Base-by-base conservation (phyloP, 2,329 filamentous ascomycete genomes). In the Venturia pyrina region DNA sequence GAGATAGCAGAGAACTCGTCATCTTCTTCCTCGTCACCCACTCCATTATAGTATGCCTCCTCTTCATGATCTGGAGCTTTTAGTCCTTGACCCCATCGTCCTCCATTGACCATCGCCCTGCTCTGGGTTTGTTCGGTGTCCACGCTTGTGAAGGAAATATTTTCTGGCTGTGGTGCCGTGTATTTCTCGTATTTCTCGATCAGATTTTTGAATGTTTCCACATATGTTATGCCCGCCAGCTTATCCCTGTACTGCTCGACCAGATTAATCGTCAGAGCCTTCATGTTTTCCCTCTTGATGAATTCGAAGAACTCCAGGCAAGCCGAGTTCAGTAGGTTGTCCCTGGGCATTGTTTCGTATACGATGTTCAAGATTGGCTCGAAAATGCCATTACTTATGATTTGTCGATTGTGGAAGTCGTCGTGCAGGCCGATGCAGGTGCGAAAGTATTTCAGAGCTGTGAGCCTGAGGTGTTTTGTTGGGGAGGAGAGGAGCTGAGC, bases 241-340 rank as follows among this genome's bases (percentile, higher is more conserved):
- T 88, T 89, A 17, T 93, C 89, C 28, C 92, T 86, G 73, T 93
- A 92, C 64, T 89, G 90, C 70, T 91, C 89, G 13, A 96, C 91
- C 28, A 98, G 80, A 73, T 97, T 90, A 68, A 88, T 87, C 66
- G 96, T 87, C 60, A 97, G 81, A 17, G 89, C 86, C 75, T 92
- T 96, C 71, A 93, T 83, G 65, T 87, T 87, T 71, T 96, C 90
- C 73, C 80, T 78, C 74, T 88, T 91, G 71, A 98, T 90, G 72
- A 89, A 92, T 72, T 96, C 92, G 69, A 99, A 98, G 56, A 99
- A 85, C 73, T 99, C 95, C 11, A 98, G 82, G 71, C 91, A 96
- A 10, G 93, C 93, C 0, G 93, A 98, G 75, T 95, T 96, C 41
- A 98, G 82, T 3, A 99, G 82, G 70, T 97, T 98, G 75, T 99